Conservation (phyloP, 306 rosid genomes). For the Clitoria ternatea region DNA sequence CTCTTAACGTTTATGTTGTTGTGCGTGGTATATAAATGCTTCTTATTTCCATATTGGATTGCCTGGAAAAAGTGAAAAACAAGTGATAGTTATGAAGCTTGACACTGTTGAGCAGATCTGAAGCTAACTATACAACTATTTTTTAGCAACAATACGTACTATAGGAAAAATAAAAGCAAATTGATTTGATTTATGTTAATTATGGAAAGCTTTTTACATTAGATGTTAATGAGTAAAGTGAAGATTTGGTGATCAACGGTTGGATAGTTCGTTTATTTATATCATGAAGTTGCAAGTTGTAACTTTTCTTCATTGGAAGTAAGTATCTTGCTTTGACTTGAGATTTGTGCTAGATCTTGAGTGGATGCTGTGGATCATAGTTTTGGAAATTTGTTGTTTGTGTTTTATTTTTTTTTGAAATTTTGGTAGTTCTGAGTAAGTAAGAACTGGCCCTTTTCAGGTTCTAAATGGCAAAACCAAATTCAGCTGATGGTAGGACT, state of each 20-base stretch:
- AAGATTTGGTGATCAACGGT: slow-evolving; percentile 1
- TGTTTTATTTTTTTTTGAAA: too few relatives aligned
- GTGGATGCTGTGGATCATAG: background rate
- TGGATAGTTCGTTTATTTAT: background rate
- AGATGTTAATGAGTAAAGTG: background rate
- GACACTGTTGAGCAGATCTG: slow-evolving; percentile 23
- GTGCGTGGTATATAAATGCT: background rate
- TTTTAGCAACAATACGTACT: background rate
- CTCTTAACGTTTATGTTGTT: background rate
- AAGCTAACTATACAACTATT: background rate
- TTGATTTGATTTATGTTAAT: background rate
- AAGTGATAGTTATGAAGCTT: background rate
- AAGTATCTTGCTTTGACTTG: background rate
- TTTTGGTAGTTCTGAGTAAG: slow-evolving; percentile 14
- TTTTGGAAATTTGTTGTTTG: too few relatives aligned
- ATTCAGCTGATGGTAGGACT: slow-evolving; percentile 67
- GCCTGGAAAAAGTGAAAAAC: background rate
- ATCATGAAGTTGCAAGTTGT: background rate
- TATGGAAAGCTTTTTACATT: slow-evolving; percentile 12
- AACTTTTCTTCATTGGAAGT: background rate
- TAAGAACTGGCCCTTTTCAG: slow-evolving; percentile 34
- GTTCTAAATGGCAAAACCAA: slow-evolving; percentile 62
- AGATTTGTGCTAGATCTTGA: slow-evolving; percentile 12
- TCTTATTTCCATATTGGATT: background rate
- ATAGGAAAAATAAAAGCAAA: background rate